phyloP scores from a whole-genome alignment of 192 early-diverging fungal genomes.

The Coemansia sp. region DNA sequence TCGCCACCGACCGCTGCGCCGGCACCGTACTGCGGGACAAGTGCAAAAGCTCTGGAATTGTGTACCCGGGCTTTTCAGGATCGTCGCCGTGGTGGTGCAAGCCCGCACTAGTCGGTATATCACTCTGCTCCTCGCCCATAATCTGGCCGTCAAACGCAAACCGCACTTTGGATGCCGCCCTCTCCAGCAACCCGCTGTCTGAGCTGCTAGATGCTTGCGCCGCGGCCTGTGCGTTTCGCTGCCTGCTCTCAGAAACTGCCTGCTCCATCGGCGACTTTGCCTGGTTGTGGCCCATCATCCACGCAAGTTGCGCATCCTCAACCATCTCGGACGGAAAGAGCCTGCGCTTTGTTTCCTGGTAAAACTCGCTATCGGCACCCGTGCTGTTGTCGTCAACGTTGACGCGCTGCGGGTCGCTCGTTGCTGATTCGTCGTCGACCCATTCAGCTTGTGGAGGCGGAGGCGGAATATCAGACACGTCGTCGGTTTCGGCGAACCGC shows the following conservation, averaged over 20 bases:
- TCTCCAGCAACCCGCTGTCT: constrained; percentile 15
- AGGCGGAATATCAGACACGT: constrained; percentile 5
- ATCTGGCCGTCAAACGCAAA: constrained; percentile 81
- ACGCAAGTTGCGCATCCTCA: constrained; percentile 56
- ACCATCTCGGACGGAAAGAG: constrained; percentile 37
- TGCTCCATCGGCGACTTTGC: constrained; percentile 45
- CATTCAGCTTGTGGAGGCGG: constrained; percentile 45
- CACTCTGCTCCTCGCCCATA: constrained; percentile 52
- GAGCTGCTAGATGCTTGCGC: neutral
- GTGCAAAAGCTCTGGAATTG: constrained; percentile 76
- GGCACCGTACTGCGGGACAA: constrained; percentile 79
- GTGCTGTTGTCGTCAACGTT: constrained; percentile 38
- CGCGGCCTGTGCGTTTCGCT: constrained; percentile 9
- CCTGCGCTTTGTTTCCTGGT: constrained; percentile 37
- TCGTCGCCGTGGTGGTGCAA: constrained; percentile 90
- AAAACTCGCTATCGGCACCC: constrained; percentile 39
- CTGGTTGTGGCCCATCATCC: constrained; percentile 53
- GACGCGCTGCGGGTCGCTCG: neutral
- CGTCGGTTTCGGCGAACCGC: constrained; percentile 20
- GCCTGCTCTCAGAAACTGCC: constrained; percentile 13
- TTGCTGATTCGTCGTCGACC: constrained; percentile 14
- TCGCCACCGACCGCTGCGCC: constrained; percentile 70
- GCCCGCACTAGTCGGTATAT: constrained; percentile 64
- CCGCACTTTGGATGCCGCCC: constrained; percentile 58
- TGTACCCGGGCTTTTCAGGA: constrained; percentile 84